Conservation (phyloP, 140 eudicot genomes). For the Flaveria floridana region DNA sequence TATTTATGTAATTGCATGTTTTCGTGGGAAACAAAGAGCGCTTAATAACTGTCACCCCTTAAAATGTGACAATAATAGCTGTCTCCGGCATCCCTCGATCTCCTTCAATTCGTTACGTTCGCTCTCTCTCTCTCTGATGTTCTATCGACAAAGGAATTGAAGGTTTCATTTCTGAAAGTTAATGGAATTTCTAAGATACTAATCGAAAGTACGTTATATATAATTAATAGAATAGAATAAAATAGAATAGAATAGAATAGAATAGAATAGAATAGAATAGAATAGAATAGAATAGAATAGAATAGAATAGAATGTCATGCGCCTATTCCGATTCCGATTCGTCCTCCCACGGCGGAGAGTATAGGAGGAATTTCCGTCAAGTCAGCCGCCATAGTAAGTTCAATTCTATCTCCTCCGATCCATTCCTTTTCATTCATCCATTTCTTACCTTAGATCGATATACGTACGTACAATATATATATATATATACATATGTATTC, state of each 20-base stretch:
- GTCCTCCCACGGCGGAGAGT: constrained; percentile 60
- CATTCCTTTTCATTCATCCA: neutral
- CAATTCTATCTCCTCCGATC: neutral
- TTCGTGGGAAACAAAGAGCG: constrained; percentile 44
- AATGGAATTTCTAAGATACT: constrained; percentile 9
- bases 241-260: neutral
- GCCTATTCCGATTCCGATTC: constrained; percentile 72
- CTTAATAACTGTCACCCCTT: constrained; percentile 37
- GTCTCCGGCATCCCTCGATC: constrained; percentile 20
- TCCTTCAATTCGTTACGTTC: no score
- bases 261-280: constrained; percentile 15
- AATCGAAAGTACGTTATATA: neutral
- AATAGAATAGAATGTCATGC: constrained; percentile 41
- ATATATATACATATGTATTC: neutral
- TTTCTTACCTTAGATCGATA: constrained; percentile 5
- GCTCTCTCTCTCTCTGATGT: constrained; percentile 22
- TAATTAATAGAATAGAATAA: neutral
- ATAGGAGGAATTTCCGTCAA: constrained; percentile 82
- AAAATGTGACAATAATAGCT: constrained; percentile 26
- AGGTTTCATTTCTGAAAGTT: constrained; percentile 12
- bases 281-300: neutral
- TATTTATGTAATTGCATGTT: neutral
- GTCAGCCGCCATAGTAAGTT: constrained; percentile 81
- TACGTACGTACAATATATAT: no score
- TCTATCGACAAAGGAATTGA: constrained; percentile 14